These are phyloP conservation scores for Peniophora sp. DNA, from an alignment of 1,284 basidiomycete genomes.

Conservation along the genomic window DNA sequence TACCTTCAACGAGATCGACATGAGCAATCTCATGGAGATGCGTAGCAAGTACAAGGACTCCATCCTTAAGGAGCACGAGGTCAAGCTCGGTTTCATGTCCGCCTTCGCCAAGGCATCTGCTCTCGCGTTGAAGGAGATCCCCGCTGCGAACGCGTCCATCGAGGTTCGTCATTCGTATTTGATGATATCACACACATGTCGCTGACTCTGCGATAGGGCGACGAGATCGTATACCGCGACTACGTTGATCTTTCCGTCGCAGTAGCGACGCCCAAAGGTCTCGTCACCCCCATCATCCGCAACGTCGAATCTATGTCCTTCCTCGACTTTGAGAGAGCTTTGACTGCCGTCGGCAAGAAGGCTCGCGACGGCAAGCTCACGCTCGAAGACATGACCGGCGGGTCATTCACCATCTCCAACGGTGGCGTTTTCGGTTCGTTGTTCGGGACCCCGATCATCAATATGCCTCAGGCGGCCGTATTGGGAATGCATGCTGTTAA, in stretches of 20 bases:
- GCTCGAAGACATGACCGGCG: constrained; percentile 95
- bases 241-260: constrained; percentile 94
- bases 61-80: constrained; percentile 86
- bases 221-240: constrained; percentile 94
- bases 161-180: constrained; percentile 39
- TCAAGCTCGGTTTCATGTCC: constrained; percentile 99
- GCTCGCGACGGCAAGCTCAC: constrained; percentile 90
- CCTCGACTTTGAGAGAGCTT: constrained; percentile 90
- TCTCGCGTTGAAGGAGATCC: constrained; percentile 88
- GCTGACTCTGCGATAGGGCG: constrained; percentile 33
- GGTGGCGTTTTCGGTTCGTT: constrained; percentile 98
- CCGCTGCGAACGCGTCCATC: constrained; percentile 91
- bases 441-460: constrained; percentile 96
- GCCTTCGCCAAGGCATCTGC: constrained; percentile 88
- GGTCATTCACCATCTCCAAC: constrained; percentile 99
- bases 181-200: not conserved
- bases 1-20: constrained; percentile 99
- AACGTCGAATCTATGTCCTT: constrained; percentile 87
- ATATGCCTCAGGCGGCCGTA: constrained; percentile 92
- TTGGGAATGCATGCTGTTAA: constrained; percentile 98
- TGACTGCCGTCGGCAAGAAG: constrained; percentile 88
- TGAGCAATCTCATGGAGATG: constrained; percentile 93
- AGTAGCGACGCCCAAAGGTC: constrained; percentile 94
- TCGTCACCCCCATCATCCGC: constrained; percentile 94
- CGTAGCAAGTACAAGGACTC: constrained; percentile 94